These are phyloP conservation scores for Thalassiosira profunda DNA, from an alignment of 108 stramenopile genomes.

Conservation along the genomic window DNA sequence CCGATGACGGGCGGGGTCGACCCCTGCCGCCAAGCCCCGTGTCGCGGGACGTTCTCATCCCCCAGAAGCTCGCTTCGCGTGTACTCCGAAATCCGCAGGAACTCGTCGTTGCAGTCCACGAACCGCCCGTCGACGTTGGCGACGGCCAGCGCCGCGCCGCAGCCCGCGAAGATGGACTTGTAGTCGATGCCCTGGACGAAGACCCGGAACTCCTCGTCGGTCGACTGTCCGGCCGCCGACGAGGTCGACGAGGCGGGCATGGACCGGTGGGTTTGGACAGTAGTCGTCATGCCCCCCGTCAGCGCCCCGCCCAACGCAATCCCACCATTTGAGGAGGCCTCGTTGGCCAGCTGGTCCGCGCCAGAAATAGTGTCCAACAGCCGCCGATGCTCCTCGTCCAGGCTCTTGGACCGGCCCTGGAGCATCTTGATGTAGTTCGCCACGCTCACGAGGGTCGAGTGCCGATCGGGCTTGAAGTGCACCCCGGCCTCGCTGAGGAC, in stretches of 20 bases:
- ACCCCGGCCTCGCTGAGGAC: slow-evolving; percentile 63
- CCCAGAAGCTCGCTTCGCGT: slow-evolving; percentile 47
- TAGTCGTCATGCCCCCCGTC: slow-evolving; percentile 1
- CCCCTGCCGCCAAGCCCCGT: background rate
- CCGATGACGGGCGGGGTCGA: too few relatives aligned
- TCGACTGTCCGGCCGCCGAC: slow-evolving; percentile 2
- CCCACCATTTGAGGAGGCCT: background rate
- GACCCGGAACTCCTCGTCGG: slow-evolving; percentile 61
- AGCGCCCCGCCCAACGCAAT: background rate
- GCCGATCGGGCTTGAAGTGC: slow-evolving; percentile 78
- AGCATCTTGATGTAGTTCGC: slow-evolving; percentile 75
- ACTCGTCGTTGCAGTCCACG: slow-evolving; percentile 81
- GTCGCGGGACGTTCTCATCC: slow-evolving; percentile 20
- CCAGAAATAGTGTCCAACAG: slow-evolving; percentile 68
- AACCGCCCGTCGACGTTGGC: slow-evolving; percentile 84
- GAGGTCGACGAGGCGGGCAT: slow-evolving; percentile 10
- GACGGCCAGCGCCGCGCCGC: slow-evolving; percentile 68
- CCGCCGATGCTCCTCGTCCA: slow-evolving; percentile 78
- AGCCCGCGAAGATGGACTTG: slow-evolving; percentile 60
- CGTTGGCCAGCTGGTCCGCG: slow-evolving; percentile 58
- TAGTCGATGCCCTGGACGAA: slow-evolving; percentile 82
- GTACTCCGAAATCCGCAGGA: slow-evolving; percentile 59
- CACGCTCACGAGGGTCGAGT: slow-evolving; percentile 75
- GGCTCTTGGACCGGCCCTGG: slow-evolving; percentile 50
- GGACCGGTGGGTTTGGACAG: slow-evolving; percentile 17